Evolutionary conservation across 2,329 filamentous ascomycete genomes (phyloP).

Genomic region (Beauveria sp.): DNA sequence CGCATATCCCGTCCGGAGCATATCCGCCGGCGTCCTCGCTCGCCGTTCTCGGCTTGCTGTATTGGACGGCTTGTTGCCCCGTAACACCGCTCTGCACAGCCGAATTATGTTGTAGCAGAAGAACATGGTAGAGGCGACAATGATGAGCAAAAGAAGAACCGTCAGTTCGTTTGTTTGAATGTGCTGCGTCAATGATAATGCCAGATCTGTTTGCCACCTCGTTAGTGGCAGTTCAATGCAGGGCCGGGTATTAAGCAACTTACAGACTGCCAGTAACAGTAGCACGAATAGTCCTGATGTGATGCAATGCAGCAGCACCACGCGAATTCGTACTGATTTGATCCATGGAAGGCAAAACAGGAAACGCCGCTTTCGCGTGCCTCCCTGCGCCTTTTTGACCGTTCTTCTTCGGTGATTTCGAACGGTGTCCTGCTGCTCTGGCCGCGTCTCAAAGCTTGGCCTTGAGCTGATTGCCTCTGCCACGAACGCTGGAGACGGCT

Average conservation of each 20-base stretch:
- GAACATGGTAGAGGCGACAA: slow-evolving; percentile 66
- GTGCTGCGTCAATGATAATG: slow-evolving; percentile 58
- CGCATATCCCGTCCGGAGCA: slow-evolving; percentile 50
- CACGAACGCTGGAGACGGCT: background rate
- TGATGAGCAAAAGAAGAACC: slow-evolving; percentile 70
- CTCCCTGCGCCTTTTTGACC: background rate
- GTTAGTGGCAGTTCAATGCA: background rate
- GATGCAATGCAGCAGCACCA: slow-evolving; percentile 52
- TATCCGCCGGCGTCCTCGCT: background rate
- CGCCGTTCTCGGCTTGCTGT: background rate
- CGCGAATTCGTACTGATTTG: slow-evolving; percentile 44
- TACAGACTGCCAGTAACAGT: slow-evolving; percentile 57
- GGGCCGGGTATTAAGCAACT: slow-evolving; percentile 25
- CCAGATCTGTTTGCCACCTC: slow-evolving; percentile 50
- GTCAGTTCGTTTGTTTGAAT: slow-evolving; percentile 64
- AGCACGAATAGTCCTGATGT: slow-evolving; percentile 58
- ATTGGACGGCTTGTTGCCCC: slow-evolving; percentile 29
- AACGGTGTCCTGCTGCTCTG: background rate
- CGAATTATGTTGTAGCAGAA: slow-evolving; percentile 75
- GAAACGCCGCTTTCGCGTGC: slow-evolving; percentile 29
- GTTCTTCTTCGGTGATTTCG: background rate
- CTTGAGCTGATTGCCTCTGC: background rate
- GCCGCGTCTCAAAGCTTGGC: background rate
- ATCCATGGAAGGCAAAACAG: slow-evolving; percentile 50
- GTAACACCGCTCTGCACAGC: slow-evolving; percentile 58